These are phyloP conservation scores for Lasiodiplodia hormozganensis DNA, from an alignment of 2,329 filamentous ascomycete genomes.

Conservation along the genomic window DNA sequence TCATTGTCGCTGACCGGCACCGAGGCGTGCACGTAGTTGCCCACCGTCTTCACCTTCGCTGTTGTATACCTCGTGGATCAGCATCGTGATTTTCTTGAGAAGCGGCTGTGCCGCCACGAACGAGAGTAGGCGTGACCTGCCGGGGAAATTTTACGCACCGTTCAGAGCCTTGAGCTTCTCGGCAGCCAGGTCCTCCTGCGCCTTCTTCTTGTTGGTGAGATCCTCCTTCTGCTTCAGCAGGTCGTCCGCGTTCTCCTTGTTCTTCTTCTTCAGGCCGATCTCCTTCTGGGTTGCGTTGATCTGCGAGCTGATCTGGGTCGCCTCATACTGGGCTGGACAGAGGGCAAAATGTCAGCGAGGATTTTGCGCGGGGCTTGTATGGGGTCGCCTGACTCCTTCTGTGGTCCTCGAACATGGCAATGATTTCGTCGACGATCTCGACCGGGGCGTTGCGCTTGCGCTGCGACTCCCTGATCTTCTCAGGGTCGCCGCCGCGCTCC, in stretches of 20 bases:
- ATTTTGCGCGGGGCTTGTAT: neutral
- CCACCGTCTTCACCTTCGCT: slow-evolving; percentile 80
- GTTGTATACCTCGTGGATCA: neutral
- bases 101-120: neutral
- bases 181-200: slow-evolving; percentile 73
- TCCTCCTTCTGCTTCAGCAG: slow-evolving; percentile 79
- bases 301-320: slow-evolving; percentile 79
- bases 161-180: slow-evolving; percentile 78
- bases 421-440: slow-evolving; percentile 88
- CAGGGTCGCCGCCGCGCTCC: slow-evolving; percentile 89
- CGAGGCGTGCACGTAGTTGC: slow-evolving; percentile 89
- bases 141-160: slow-evolving; percentile 36
- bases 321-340: slow-evolving; percentile 71
- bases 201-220: slow-evolving; percentile 83
- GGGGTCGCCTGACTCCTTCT: slow-evolving; percentile 66
- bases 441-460: slow-evolving; percentile 79
- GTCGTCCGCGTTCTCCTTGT: slow-evolving; percentile 85
- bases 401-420: slow-evolving; percentile 84
- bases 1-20: slow-evolving; percentile 86
- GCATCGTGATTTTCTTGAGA: neutral
- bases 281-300: slow-evolving; percentile 91
- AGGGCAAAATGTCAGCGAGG: neutral
- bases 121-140: neutral
- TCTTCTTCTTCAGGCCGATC: slow-evolving; percentile 92
- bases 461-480: slow-evolving; percentile 92